phyloP scores from a whole-genome alignment of 352 stramenopile species.

The Globisporangium takayamanum region DNA sequence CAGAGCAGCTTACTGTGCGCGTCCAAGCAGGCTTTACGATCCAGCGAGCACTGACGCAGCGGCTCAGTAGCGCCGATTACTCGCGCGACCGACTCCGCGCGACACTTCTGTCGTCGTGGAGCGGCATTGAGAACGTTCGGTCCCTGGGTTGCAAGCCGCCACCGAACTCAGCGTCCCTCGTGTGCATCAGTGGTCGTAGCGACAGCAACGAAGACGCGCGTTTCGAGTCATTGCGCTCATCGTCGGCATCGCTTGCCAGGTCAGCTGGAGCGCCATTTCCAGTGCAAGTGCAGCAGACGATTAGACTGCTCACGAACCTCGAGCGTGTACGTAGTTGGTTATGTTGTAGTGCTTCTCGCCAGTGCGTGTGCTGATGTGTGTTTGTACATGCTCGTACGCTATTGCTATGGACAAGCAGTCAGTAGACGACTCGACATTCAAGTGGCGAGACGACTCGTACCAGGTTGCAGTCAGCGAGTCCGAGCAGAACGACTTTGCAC shows the following conservation, averaged over 20 bases:
- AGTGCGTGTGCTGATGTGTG: too few species aligned
- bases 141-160: conserved; percentile 9
- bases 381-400: not conserved
- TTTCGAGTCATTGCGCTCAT: not conserved
- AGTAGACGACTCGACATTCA: not conserved
- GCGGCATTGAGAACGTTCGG: conserved; percentile 14
- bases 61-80: not conserved
- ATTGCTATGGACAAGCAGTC: conserved; percentile 1
- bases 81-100: not conserved
- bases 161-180: conserved; percentile 6
- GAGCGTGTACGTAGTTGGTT: conserved; percentile 6
- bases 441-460: not conserved
- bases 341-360: not conserved
- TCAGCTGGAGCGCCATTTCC: conserved; percentile 1
- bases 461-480: not conserved
- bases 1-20: conserved; percentile 5
- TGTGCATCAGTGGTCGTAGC: conserved; percentile 5
- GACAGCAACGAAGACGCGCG: not conserved
- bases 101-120: conserved; percentile 13
- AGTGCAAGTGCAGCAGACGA: conserved; percentile 2
- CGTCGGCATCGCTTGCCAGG: not conserved
- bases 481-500: not conserved
- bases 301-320: conserved; percentile 8
- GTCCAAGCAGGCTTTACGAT: conserved; percentile 9
- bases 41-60: not conserved